Percentiles rank a stretch among this genome's conserved stretches.
Conservation (phyloP, 805 yeast species). For the Hyphopichia homilentoma region DNA sequence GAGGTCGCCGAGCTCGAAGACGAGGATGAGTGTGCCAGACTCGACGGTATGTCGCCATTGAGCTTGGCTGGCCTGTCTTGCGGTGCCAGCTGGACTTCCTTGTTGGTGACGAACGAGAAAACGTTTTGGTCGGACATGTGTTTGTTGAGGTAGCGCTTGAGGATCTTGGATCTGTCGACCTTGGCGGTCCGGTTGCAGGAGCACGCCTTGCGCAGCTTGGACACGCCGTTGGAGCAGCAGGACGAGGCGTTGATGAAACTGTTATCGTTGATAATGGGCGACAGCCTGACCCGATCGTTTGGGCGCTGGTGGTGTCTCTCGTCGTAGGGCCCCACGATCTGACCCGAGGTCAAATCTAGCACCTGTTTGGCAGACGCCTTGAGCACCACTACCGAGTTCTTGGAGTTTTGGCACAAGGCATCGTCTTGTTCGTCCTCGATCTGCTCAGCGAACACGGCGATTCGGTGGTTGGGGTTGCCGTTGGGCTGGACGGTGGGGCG, state of each 20-base stretch:
- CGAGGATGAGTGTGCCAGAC: not conserved
- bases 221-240: conserved; percentile 27
- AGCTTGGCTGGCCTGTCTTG: no score
- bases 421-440: conserved; percentile 9
- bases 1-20: conserved; percentile 1
- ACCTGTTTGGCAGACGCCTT: conserved; percentile 38
- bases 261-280: conserved; percentile 23
- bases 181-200: conserved; percentile 27
- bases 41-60: conserved; percentile 1
- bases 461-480: conserved; percentile 47
- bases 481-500: conserved; percentile 64
- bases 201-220: conserved; percentile 21
- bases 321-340: conserved; percentile 37
- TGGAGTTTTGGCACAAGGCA: conserved; percentile 6
- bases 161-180: conserved; percentile 33
- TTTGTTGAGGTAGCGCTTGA: conserved; percentile 27
- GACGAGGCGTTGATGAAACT: conserved; percentile 31
- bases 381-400: conserved; percentile 26
- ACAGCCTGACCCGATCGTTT: no score
- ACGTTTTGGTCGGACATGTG: conserved; percentile 11
- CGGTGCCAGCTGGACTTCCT: no score
- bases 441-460: conserved; percentile 56
- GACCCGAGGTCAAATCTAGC: conserved; percentile 33
- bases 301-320: conserved; percentile 14
- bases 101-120: conserved; percentile 9